These are phyloP conservation scores for Albatrellus ellisii DNA, from an alignment of 768 basidiomycete genomes.

Conservation along the genomic window DNA sequence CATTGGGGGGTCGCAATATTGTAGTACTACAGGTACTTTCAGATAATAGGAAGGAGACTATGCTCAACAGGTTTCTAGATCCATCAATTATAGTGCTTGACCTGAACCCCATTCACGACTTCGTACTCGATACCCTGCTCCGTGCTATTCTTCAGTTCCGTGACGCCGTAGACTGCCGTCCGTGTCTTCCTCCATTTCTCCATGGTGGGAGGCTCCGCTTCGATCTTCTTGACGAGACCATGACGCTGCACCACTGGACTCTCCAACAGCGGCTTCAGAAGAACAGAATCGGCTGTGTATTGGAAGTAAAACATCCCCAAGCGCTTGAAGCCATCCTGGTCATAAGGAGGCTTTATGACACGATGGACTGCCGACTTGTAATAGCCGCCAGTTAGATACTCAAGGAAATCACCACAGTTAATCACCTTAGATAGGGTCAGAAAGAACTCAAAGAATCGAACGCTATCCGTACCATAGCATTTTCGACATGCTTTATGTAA, in stretches of 20 bases:
- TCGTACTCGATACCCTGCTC: constrained; percentile 21
- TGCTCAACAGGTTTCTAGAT: background rate
- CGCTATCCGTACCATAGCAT: constrained; percentile 19
- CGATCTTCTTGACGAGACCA: constrained; percentile 18
- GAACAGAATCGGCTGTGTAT: constrained; percentile 20
- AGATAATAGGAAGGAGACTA: background rate
- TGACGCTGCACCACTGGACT: constrained; percentile 22
- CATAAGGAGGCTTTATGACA: constrained; percentile 23
- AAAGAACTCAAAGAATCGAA: background rate
- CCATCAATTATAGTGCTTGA: constrained; percentile 21
- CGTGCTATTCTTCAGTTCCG: constrained; percentile 19
- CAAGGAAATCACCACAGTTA: constrained; percentile 23
- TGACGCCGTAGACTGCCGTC: constrained; percentile 19
- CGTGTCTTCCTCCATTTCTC: constrained; percentile 21
- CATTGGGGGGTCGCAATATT: too few species aligned
- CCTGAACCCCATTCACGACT: constrained; percentile 20
- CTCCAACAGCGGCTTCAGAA: constrained; percentile 18
- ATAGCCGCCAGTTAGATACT: constrained; percentile 24
- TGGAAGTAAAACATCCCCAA: constrained; percentile 25
- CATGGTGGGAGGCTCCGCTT: constrained; percentile 18
- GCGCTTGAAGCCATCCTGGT: constrained; percentile 22
- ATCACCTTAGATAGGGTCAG: constrained; percentile 22
- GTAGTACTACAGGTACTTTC: too few species aligned
- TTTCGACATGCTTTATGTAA: constrained; percentile 23
- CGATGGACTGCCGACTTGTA: constrained; percentile 26